Conservation (phyloP, 257 asterid genomes). For the Solanum lignicaule region DNA sequence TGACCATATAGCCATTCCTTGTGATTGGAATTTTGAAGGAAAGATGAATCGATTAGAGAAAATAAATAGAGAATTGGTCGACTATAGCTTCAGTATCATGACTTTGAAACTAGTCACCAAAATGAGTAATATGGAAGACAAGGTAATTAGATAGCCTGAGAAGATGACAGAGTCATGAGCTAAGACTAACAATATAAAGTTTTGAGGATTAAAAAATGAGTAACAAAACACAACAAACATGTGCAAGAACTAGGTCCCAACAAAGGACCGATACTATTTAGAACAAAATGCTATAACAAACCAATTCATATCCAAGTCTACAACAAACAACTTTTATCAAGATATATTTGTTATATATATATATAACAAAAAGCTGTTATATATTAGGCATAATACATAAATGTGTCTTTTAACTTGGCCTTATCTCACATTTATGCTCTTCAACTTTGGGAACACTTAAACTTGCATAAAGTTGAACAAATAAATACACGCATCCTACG, state of each 20-base stretch:
- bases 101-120: not conserved
- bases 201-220: not conserved
- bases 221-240: not conserved
- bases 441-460: too few species aligned
- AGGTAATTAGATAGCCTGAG: not conserved
- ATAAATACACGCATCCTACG: too few species aligned
- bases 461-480: too few species aligned
- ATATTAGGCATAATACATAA: too few species aligned
- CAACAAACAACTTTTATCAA: not conserved
- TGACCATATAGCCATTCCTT: not conserved
- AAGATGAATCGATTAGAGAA: not conserved
- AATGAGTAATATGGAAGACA: not conserved
- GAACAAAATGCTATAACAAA: not conserved
- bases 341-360: too few species aligned
- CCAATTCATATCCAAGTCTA: not conserved
- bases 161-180: not conserved
- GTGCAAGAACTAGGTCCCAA: not conserved
- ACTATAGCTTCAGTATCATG: not conserved
- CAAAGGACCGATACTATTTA: not conserved
- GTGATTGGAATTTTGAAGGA: not conserved
- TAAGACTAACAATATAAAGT: not conserved
- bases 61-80: not conserved
- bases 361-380: not conserved
- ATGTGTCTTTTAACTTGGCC: too few species aligned
- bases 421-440: too few species aligned